A percentile compares a stretch with the other conserved stretches of the same genome.
Evolutionary conservation across 345 rosid species (phyloP).

Genomic region (Syzygium aromaticum): DNA sequence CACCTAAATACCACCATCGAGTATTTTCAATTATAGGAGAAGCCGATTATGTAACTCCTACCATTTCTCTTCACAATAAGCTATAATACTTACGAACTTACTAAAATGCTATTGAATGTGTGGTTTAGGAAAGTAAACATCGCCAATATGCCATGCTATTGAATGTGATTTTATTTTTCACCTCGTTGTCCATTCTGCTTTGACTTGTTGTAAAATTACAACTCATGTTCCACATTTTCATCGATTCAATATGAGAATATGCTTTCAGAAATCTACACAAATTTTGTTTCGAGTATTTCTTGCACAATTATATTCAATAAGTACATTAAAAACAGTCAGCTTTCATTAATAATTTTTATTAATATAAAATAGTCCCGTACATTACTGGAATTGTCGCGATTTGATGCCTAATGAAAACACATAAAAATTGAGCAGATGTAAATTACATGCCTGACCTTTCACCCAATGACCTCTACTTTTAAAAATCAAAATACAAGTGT

Average conservation of each 20-base stretch:
- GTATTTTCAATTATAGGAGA: neutral
- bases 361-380: rapidly evolving
- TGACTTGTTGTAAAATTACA: neutral
- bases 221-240: neutral
- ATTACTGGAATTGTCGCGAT: neutral
- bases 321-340: neutral
- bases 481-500: neutral
- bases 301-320: neutral
- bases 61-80: neutral
- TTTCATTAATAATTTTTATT: neutral
- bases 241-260: neutral
- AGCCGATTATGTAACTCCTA: neutral
- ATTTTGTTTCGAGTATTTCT: neutral
- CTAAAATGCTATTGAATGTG: neutral
- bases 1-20: neutral
- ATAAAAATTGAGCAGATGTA: neutral
- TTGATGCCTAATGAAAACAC: neutral
- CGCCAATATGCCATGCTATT: neutral
- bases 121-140: neutral
- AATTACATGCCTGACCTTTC: neutral
- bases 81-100: neutral
- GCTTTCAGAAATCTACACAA: neutral
- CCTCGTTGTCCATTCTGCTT: neutral
- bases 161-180: neutral
- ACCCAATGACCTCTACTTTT: neutral